Base-by-base conservation (phyloP, 805 yeast genomes). In the Saccharomycopsis vini region DNA sequence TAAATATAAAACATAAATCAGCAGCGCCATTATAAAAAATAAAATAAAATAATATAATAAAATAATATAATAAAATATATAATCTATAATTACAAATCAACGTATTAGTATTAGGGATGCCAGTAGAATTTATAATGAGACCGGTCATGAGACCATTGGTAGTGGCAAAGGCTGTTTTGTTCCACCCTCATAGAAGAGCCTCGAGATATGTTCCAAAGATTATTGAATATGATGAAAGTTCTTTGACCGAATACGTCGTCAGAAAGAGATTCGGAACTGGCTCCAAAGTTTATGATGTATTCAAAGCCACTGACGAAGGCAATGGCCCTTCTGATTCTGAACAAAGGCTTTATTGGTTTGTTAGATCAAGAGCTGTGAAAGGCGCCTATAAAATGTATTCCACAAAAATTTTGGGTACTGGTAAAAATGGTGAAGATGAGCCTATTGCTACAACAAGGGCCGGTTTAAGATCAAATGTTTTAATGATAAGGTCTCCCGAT, bases 361-460 rank as follows among this genome's bases (percentile, higher is more conserved):
- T 66, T 13, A 65, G 82, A 51, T 76, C 82, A n/a, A 66, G 81
- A 49, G 79, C 81, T 3, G 81, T 77, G 40, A 77, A 76, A 58
- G 81, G 83, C 40, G 78, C 80, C 2, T 77, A 75, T 61, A 74
- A 70, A 55, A 69, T 77, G 75, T 76, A 64, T 52, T 66, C 72
- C 7, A 52, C 63, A 9, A 63, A 56, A 15, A 60, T 69, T 34
- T 50, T 55, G 30, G 64, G 60, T 3, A 69, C 75, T 1, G 75
- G 75, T 3, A 61, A 62, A 26, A 59, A 69, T 9, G 75, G 72
- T 18, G 70, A 67, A 50, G 78, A 74, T 49, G 73, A 71, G 51
- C 81, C 81, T 2, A 71, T 74, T 37, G 81, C 79, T 4, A 68
- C 75, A 9, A 51, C 76, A 16, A 63, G 81, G 48, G 82, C 82